Conservation (phyloP, 2,329 filamentous ascomycete species). For the Botrytis cinerea region DNA sequence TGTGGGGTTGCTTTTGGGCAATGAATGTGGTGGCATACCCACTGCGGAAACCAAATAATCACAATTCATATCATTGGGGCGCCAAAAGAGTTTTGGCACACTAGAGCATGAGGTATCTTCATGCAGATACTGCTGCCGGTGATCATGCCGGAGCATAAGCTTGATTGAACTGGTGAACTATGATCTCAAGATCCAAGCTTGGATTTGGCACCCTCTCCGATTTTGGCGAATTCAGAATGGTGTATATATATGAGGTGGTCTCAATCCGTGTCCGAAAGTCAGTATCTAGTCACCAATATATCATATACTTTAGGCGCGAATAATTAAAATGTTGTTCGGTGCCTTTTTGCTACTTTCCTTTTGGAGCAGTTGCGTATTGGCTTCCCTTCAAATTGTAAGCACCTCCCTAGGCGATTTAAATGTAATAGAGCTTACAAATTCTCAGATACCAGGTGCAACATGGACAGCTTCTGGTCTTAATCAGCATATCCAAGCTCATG, state of each 20-base stretch:
- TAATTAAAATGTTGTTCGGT: neutral
- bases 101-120: neutral
- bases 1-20: neutral
- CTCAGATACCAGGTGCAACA: slow-evolving; percentile 39
- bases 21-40: neutral
- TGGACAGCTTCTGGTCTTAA: slow-evolving; percentile 42
- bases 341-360: slow-evolving; percentile 7
- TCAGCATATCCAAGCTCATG: slow-evolving; percentile 66
- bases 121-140: slow-evolving; percentile 1
- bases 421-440: neutral
- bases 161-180: neutral
- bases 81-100: slow-evolving; percentile 8
- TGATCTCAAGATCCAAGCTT: neutral
- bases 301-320: neutral
- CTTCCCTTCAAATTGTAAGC: slow-evolving; percentile 22
- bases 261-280: neutral
- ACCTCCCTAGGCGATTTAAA: neutral
- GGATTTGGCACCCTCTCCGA: neutral
- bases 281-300: neutral
- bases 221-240: neutral
- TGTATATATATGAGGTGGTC: slow-evolving; percentile 5
- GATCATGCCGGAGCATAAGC: neutral
- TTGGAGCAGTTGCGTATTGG: slow-evolving; percentile 10
- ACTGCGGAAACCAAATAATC: neutral
- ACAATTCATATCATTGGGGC: slow-evolving; percentile 10